phyloP scores from a whole-genome alignment of 805 yeast genomes.

The Yamadazyma insecticola region DNA sequence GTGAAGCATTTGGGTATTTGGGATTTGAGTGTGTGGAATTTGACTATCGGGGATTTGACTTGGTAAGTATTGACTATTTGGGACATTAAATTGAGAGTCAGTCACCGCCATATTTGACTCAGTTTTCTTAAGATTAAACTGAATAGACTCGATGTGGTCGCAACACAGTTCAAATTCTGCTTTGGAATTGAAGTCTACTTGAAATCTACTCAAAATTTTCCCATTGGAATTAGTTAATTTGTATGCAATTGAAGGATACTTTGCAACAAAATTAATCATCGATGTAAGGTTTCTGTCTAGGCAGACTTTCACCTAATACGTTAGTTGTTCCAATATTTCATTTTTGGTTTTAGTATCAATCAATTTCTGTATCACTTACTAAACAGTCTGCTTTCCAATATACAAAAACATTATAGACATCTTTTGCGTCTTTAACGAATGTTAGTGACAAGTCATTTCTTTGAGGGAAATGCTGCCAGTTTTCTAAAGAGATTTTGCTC shows the following conservation, averaged over 20 bases:
- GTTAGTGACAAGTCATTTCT: slow-evolving; percentile 5
- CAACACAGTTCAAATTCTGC: slow-evolving; percentile 5
- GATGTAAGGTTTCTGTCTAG: too few species aligned
- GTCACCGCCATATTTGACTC: too few species aligned
- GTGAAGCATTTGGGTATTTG: too few species aligned
- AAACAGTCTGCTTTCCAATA: slow-evolving; percentile 9
- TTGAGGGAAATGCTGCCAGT: slow-evolving; percentile 31
- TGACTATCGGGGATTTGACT: too few species aligned
- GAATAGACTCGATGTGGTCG: slow-evolving; percentile 2
- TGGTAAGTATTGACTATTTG: too few species aligned
- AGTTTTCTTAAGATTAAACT: background rate
- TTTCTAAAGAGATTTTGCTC: background rate
- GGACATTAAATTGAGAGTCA: too few species aligned
- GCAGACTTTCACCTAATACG: too few species aligned
- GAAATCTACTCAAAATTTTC: slow-evolving; percentile 20
- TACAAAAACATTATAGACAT: slow-evolving; percentile 7
- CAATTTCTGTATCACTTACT: slow-evolving; percentile 4
- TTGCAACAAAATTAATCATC: slow-evolving; percentile 11
- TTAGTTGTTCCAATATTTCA: too few species aligned
- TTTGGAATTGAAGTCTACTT: slow-evolving; percentile 17
- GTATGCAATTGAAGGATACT: slow-evolving; percentile 25
- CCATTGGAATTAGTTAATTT: slow-evolving; percentile 18
- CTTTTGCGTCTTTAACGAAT: slow-evolving; percentile 6
- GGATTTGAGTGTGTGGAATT: too few species aligned
- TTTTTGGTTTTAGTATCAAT: too few species aligned